phyloP scores from a whole-genome alignment of 495 filamentous ascomycete genomes.

The Hypomontagnella monticulosa region DNA sequence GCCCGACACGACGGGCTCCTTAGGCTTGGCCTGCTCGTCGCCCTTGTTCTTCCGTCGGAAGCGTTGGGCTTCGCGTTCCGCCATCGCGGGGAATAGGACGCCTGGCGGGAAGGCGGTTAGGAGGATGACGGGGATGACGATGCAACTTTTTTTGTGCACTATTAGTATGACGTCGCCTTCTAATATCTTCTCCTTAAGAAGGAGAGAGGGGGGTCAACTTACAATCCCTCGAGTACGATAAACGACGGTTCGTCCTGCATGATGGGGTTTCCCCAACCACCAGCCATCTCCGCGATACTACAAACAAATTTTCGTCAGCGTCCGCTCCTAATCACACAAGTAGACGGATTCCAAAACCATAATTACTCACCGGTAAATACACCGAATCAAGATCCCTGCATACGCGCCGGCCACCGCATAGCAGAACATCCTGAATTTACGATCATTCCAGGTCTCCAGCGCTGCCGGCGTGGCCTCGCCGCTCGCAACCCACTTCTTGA shows the following conservation, averaged over 20 bases:
- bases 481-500: constrained; percentile 50
- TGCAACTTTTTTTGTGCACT: constrained; percentile 39
- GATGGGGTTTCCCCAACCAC: constrained; percentile 72
- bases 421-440: constrained; percentile 62
- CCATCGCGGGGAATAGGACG: constrained; percentile 53
- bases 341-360: neutral
- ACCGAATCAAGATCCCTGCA: constrained; percentile 68
- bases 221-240: constrained; percentile 66
- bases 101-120: constrained; percentile 51
- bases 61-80: constrained; percentile 40
- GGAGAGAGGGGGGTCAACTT: constrained; percentile 27
- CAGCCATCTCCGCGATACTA: constrained; percentile 72
- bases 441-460: constrained; percentile 47
- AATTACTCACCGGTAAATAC: constrained; percentile 68
- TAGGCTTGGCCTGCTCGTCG: neutral
- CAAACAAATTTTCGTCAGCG: neutral
- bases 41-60: constrained; percentile 21
- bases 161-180: neutral
- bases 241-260: constrained; percentile 75
- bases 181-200: neutral
- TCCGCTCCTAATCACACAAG: neutral
- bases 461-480: constrained; percentile 42
- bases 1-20: constrained; percentile 8
- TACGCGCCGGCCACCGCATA: constrained; percentile 65
- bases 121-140: constrained; percentile 48